Base-by-base conservation (phyloP, 2,329 filamentous ascomycete genomes). In the Apiospora kogelbergensis region DNA sequence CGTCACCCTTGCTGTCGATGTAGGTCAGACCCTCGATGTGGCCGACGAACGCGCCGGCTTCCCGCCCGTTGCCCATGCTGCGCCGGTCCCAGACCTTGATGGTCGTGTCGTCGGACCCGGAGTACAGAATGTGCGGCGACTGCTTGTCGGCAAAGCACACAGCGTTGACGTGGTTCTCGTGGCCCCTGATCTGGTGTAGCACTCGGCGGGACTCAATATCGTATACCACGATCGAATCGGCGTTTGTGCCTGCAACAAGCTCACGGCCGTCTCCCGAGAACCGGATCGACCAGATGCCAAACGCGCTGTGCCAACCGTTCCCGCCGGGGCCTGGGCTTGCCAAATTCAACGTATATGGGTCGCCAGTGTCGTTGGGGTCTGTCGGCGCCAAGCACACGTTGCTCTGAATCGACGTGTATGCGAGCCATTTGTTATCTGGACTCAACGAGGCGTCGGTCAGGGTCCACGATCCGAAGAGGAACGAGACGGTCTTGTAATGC, bases 51-150 rank as follows among this genome's bases (percentile, higher is more conserved):
- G 88, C 89, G 13, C 89, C 89, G 0, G 88, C 89, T 69, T 89
- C 86, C 40, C 95, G 88, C 2, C 90, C 89, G 75, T 97, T 94
- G 48, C 93, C 93, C 85, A 98, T 95, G 80, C 92, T 95, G 82
- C 96, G 88, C 64, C 95, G 89, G 77, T 99, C 96, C 96, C 96
- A 99, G 2, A 99, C 94, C 77, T 97, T 97, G 75, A 98, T 88
- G 0, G 94, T 97, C 2, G 93, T 91, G 77, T 99, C 96, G 77
- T 99, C 96, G 0, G 94, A 97, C 24, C 96, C 96, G 0, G 95
- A 98, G 81, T 98, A 98, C 2, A 99, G 85, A 70, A 98, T 95
- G 78, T 99, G 95, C 1, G 96, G 95, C 0, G 93, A 97, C 40
- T 88, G 88, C 70, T 90, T 90, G 80, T 98, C 95, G 0, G 94